Percentiles rank a stretch among this genome's conserved stretches.
phyloP scores from a whole-genome alignment of 768 basidiomycete genomes.

The Ephemerocybe angulata region DNA sequence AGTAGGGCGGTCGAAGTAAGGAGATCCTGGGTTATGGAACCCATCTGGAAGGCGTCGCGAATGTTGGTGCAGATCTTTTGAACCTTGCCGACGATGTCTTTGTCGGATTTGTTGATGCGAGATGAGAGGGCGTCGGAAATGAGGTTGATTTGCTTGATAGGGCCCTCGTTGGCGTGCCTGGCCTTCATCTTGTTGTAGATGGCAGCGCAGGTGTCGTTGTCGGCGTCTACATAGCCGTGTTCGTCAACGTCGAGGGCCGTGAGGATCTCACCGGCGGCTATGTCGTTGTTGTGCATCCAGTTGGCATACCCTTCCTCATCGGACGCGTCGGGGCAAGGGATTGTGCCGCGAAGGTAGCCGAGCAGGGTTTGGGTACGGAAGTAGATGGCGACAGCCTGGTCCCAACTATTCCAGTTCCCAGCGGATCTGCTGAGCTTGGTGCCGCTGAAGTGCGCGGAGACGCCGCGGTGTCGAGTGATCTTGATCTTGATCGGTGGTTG shows the following conservation, averaged over 20 bases:
- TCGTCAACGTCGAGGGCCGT: not conserved
- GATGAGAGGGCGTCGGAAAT: conserved; percentile 14
- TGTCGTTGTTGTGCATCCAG: conserved; percentile 15
- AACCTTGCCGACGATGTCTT: not conserved
- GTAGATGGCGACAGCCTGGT: not conserved
- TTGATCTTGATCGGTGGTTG: not conserved
- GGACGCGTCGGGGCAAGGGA: not conserved
- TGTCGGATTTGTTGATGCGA: not conserved
- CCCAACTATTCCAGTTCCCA: conserved; percentile 12
- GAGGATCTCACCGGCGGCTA: conserved; percentile 5
- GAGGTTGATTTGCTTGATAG: conserved; percentile 16
- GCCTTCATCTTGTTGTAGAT: conserved; percentile 9
- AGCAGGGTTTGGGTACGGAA: conserved; percentile 1
- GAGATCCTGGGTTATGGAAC: conserved; percentile 9
- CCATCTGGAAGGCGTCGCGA: conserved; percentile 11
- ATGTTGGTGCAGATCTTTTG: conserved; percentile 5
- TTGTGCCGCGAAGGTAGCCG: not conserved
- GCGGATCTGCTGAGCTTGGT: conserved; percentile 7
- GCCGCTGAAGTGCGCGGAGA: not conserved
- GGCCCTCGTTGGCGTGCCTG: conserved; percentile 15
- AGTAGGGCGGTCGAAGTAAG: conserved; percentile 13
- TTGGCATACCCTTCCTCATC: not conserved
- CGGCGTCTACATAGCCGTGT: not conserved
- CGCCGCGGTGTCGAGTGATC: not conserved
- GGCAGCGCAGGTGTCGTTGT: not conserved